Conservation (phyloP, 2,329 filamentous ascomycete genomes). For the Aureobasidium sp. region DNA sequence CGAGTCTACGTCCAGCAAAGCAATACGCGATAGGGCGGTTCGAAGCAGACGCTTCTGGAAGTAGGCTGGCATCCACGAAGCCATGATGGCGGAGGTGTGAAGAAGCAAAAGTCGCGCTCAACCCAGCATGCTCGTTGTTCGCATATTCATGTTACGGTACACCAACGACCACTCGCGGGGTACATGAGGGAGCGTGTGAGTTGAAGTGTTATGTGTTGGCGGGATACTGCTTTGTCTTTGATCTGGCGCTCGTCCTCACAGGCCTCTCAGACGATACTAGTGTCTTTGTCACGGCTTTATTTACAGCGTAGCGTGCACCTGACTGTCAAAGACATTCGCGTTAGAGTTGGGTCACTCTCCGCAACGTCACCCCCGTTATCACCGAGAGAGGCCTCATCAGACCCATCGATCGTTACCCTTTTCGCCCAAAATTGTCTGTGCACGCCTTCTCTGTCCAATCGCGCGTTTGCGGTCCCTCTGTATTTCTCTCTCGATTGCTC, state of each 20-base stretch:
- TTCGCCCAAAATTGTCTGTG: not conserved
- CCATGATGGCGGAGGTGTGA: conserved; percentile 15
- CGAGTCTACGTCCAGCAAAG: conserved; percentile 79
- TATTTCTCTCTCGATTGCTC: not conserved
- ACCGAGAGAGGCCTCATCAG: not conserved
- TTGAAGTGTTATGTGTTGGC: not conserved
- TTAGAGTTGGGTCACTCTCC: conserved; percentile 2
- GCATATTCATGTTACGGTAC: conserved; percentile 12
- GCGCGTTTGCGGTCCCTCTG: not conserved
- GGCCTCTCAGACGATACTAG: not conserved
- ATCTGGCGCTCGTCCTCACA: not conserved
- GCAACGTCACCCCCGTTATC: not conserved
- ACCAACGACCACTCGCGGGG: conserved; percentile 7
- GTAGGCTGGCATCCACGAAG: conserved; percentile 62
- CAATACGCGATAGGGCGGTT: conserved; percentile 73
- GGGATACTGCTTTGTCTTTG: not conserved
- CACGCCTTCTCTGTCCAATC: not conserved
- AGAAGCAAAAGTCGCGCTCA: not conserved
- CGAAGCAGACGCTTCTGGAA: conserved; percentile 82
- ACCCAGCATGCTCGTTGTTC: not conserved
- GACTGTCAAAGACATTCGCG: not conserved
- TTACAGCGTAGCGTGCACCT: not conserved
- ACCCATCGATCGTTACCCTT: not conserved
- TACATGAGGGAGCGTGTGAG: not conserved
- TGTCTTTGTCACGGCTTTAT: conserved; percentile 8